Evolutionary conservation across 1,284 basidiomycete species (phyloP).

Genomic region (Cryptococcus amylolentus): DNA sequence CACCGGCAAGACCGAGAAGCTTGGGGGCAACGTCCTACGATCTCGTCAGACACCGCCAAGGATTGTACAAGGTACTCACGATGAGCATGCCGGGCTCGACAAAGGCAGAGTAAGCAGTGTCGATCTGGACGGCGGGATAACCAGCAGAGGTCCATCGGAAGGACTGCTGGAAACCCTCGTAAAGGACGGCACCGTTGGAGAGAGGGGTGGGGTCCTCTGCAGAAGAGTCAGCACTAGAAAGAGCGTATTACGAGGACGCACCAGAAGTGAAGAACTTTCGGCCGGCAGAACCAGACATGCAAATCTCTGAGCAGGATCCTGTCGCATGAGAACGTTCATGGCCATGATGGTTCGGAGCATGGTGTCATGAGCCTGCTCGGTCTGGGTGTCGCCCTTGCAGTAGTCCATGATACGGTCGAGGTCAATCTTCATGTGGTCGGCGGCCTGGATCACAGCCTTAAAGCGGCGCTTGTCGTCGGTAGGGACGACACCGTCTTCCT

Average conservation of each 20-base stretch:
- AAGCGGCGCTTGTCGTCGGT: slow-evolving; percentile 39
- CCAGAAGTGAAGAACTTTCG: slow-evolving; percentile 44
- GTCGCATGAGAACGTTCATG: slow-evolving; percentile 44
- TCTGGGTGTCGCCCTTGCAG: slow-evolving; percentile 35
- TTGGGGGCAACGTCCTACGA: slow-evolving; percentile 29
- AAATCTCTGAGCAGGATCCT: slow-evolving; percentile 35
- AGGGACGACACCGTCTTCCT: slow-evolving; percentile 34
- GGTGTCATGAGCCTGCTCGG: slow-evolving; percentile 27
- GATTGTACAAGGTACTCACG: slow-evolving; percentile 21
- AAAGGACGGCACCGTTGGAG: slow-evolving; percentile 40
- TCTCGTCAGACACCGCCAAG: slow-evolving; percentile 4
- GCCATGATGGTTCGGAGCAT: slow-evolving; percentile 39
- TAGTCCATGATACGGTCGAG: slow-evolving; percentile 40
- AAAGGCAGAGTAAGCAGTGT: slow-evolving; percentile 49
- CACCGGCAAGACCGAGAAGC: slow-evolving; percentile 32
- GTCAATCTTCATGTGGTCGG: slow-evolving; percentile 30
- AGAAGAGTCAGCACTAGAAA: neutral
- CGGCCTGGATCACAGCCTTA: slow-evolving; percentile 40
- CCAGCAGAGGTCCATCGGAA: slow-evolving; percentile 20
- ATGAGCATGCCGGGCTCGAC: slow-evolving; percentile 39
- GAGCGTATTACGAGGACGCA: slow-evolving; percentile 8
- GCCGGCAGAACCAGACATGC: slow-evolving; percentile 44
- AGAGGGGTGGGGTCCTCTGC: slow-evolving; percentile 32
- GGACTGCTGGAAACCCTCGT: slow-evolving; percentile 47
- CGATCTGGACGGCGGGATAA: slow-evolving; percentile 26